A percentile compares a stretch with the other conserved stretches of the same genome.
Evolutionary conservation across 345 rosid species (phyloP).

Genomic region (Citrus cavaleriei): DNA sequence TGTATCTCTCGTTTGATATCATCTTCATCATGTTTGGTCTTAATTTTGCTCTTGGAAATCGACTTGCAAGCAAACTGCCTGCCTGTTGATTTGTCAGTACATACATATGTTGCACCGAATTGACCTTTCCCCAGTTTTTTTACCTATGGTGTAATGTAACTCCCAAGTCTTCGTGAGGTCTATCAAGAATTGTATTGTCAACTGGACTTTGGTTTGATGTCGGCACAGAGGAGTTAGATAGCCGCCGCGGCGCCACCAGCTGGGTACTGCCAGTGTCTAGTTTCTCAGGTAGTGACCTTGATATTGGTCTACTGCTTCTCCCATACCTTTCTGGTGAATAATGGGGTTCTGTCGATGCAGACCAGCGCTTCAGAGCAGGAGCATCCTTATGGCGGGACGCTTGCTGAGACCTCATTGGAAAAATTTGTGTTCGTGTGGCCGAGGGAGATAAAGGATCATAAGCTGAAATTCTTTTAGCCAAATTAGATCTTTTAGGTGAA

Average conservation of each 20-base stretch:
- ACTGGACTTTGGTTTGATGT: constrained; percentile 29
- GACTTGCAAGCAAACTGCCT: constrained; percentile 32
- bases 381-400: no score
- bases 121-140: constrained; percentile 33
- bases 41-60: constrained; percentile 11
- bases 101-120: constrained; percentile 24
- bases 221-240: neutral
- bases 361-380: no score
- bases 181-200: constrained; percentile 3
- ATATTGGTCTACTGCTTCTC: neutral
- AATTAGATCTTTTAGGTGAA: constrained; percentile 15
- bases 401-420: no score
- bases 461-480: neutral
- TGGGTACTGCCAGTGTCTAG: constrained; percentile 27
- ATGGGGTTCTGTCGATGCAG: no score
- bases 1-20: constrained; percentile 33
- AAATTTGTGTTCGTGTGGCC: no score
- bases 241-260: neutral
- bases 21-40: constrained; percentile 15
- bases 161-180: constrained; percentile 45
- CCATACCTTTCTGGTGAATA: neutral
- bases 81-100: constrained; percentile 33
- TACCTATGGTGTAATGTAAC: constrained; percentile 25
- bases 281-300: constrained; percentile 14
- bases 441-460: no score